Percentiles rank a stretch among this genome's conserved stretches.
Conservation (phyloP, 257 asterid species). For the Knoxia roxburghii region DNA sequence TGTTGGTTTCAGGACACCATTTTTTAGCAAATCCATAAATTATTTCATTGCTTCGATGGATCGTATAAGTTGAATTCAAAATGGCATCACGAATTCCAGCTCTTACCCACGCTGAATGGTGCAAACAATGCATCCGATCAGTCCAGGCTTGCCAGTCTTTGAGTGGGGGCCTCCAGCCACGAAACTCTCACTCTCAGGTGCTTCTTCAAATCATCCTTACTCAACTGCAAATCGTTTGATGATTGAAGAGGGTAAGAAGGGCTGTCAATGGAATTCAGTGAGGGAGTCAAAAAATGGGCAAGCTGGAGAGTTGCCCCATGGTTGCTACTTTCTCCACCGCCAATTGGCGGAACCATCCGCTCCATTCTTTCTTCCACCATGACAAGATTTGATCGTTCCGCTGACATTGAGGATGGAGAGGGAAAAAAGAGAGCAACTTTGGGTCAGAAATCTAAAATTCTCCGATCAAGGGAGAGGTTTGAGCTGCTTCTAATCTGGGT, state of each 20-base stretch:
- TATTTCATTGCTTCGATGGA: conserved; percentile 12
- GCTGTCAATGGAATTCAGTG: conserved; percentile 9
- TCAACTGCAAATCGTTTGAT: neutral
- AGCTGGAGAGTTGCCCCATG: conserved; percentile 12
- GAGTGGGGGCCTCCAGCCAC: conserved; percentile 17
- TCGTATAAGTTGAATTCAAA: conserved; percentile 9
- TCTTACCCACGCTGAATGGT: conserved; percentile 21
- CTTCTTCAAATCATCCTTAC: neutral
- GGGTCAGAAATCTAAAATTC: too few species aligned
- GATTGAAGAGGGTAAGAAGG: conserved; percentile 4
- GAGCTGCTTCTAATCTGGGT: too few species aligned
- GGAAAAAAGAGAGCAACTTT: too few species aligned
- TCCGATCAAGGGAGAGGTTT: neutral
- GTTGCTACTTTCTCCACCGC: neutral
- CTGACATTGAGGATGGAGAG: neutral
- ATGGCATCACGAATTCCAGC: conserved; percentile 30
- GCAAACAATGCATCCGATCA: conserved; percentile 14
- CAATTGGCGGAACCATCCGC: conserved; percentile 26
- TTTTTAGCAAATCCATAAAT: conserved; percentile 27
- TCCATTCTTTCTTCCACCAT: conserved; percentile 19
- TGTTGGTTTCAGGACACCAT: conserved; percentile 38
- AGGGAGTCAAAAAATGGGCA: conserved; percentile 27
- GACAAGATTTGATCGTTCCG: neutral
- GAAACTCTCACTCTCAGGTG: conserved; percentile 15
- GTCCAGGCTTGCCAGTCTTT: conserved; percentile 32